Base-by-base conservation (phyloP, 192 early-diverging fungal genomes). In the Dissophora ornata region DNA sequence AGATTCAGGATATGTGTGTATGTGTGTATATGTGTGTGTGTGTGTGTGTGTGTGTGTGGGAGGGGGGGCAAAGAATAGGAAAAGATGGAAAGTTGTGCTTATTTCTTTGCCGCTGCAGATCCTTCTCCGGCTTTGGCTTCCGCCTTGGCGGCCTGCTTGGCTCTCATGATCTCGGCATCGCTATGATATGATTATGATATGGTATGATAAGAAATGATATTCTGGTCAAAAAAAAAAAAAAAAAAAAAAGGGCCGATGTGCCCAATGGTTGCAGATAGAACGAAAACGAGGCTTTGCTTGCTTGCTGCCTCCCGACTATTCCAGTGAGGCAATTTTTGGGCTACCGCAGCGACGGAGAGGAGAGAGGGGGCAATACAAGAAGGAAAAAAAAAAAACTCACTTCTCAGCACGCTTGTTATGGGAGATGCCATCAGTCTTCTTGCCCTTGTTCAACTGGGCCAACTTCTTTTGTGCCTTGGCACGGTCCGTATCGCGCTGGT, bases 401-500 rank as follows among this genome's bases (percentile, higher is more conserved):
- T 51, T 55, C 25, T 71, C 69, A 2, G 59, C 60, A 32, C 69
- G 69, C 69, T 71, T 71, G 36, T 52, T 30, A 33, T 57, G 51
- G 7, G 69, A 71, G 33, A 62, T 25, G 2, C 63, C 71, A 41
- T 51, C 24, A 5, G 38, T 55, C 44, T 75, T 75, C 51, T 75
- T 75, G 40, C 62, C 47, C 50, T 67, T 74, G 62, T 64, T 65
- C 32, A 18, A 50, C 34, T 59, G 49, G 7, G 71, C 71, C 38
- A 67, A 21, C 51, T 75, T 75, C 57, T 75, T 75, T 44, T 75
- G 71, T 46, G 71, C 71, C 51, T 75, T 75, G 15, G 47, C 63
- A 62, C 71, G 71, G 57, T 75, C 71, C 62, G 40, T 65, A 34
- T 75, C 71, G 29, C 71, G 55, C 63, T 75, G 71, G 45, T 75